Evolutionary conservation across 306 rosid species (phyloP), one percentile per base, ranked within the genome.

Genomic region (Urtica urens): DNA sequence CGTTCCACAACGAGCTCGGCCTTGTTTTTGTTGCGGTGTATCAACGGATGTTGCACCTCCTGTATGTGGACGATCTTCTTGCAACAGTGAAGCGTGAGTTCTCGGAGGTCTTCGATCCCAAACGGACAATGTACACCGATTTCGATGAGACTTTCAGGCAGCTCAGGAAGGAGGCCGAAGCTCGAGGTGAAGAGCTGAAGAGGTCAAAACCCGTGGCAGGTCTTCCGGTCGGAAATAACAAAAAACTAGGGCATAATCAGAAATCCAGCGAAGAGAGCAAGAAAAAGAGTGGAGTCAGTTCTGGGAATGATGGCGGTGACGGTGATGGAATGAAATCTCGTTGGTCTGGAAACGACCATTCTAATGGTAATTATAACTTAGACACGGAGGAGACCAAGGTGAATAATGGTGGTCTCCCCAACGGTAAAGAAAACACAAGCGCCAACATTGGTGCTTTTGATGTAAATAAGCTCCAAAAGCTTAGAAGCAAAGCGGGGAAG

Each of bases 391-490:
- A 62, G 28, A 45, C 79, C 69, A 81, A 79, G 48, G 22, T 56
- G 72, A 73, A 60, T 58, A n/a, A n/a, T n/a, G n/a, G n/a, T n/a
- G 61, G 67, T 57, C 49, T 22, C 37, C 59, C 59, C 57, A 82
- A 72, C 51, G 81, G 81, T 51, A 77, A 77, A 72, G 94, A 75
- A 64, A 79, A 78, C 62, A 73, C 60, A 9, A 79, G 97, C 65
- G 69, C 83, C 61, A 74, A 84, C 63, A 23, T 51, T 44, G 92
- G 95, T 71, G 93, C 97, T 77, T 90, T 90, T 70, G 99, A 90
- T 90, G 95, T 90, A 77, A 79, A 73, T 85, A 90, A 65, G 80
- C 99, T 84, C 47, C 87, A 75, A 62, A 90, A 79, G 64, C 84
- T 82, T 73, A 80, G 69, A 75, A 34, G 64, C 13, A 84, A 90